Evolutionary conservation across 75 land plant species (phyloP), one percentile per base, ranked within the genome.

Genomic region (Gnetum montanum): DNA sequence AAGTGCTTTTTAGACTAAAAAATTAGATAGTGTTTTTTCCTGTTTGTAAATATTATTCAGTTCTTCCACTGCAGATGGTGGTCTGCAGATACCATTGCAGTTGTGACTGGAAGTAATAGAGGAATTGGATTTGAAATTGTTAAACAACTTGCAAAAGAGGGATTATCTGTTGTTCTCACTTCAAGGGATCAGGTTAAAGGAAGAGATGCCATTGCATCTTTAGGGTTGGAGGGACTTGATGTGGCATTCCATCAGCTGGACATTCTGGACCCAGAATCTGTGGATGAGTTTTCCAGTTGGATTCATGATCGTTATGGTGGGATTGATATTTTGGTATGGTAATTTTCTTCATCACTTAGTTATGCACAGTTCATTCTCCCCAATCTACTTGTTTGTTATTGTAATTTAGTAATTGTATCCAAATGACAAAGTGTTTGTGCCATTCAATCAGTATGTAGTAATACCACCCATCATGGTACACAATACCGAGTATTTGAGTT

Each of bases 111-210:
- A 33, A 71, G 69, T 53, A 85, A 73, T 59, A 73, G 76, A 53
- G 95, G 95, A 28, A 89, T 89, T 49, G 95, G 95, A 8, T 70
- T 63, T 31, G 95, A 86, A 68, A 79, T 86, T 52, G 83, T 76
- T 20, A 67, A 69, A n/a, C 78, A 82, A 45, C 72, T 89, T 7
- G 83, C 81, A 0, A 54, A 7, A 38, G 75, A 76, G 55, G 95
- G 91, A 18, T 27, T 89, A 53, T 68, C 71, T 3, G 91, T 89
- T 15, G 62, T 89, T 23, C 25, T 86, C 25, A 74, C 91, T 12
- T 66, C 93, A 31, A 70, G 97, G 34, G 74, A 83, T 40, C 49
- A 61, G 40, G 58, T 16, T 20, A 68, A 70, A 47, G 97, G 93
- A 13, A 26, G 49, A 26, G 75, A 58, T 38, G 85, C 82, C 13